These are phyloP conservation scores for Candolleomyces aberdarensis DNA, from an alignment of 768 basidiomycete species.

Conservation along the genomic window DNA sequence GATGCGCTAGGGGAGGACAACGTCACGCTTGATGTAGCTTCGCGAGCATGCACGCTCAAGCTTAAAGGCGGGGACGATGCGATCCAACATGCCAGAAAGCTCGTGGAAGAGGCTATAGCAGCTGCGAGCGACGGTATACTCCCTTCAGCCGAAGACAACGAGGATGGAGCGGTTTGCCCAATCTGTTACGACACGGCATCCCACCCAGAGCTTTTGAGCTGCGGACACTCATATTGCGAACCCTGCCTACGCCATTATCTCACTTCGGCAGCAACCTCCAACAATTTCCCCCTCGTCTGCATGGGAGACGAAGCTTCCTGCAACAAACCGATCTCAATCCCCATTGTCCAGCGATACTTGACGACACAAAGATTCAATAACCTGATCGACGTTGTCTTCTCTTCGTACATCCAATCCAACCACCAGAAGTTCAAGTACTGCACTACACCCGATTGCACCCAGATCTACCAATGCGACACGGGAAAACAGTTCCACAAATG, in stretches of 20 bases:
- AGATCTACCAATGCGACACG: slow-evolving; percentile 61
- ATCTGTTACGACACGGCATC: slow-evolving; percentile 63
- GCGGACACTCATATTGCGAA: slow-evolving; percentile 69
- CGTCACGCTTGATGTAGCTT: slow-evolving; percentile 40
- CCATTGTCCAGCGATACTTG: slow-evolving; percentile 49
- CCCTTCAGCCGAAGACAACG: not conserved
- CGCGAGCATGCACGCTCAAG: slow-evolving; percentile 38
- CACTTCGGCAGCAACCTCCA: slow-evolving; percentile 50
- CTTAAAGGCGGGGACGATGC: slow-evolving; percentile 58
- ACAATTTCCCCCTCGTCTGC: slow-evolving; percentile 66
- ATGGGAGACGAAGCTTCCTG: slow-evolving; percentile 65
- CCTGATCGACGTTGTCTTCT: slow-evolving; percentile 55
- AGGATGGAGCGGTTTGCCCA: slow-evolving; percentile 44
- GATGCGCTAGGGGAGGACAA: slow-evolving; percentile 55
- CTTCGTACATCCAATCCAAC: slow-evolving; percentile 55
- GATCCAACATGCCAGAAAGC: slow-evolving; percentile 41
- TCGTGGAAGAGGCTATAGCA: slow-evolving; percentile 30
- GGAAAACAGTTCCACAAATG: slow-evolving; percentile 49
- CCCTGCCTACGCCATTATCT: slow-evolving; percentile 61
- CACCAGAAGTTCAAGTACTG: slow-evolving; percentile 68
- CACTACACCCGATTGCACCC: slow-evolving; percentile 75
- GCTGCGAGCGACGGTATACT: not conserved
- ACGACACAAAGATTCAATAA: slow-evolving; percentile 49
- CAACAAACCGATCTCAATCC: slow-evolving; percentile 48
- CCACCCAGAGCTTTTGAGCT: slow-evolving; percentile 50